A percentile compares a stretch with the other conserved stretches of the same genome.
phyloP scores from a whole-genome alignment of 1,284 basidiomycete species.

The Trametes polyzona region DNA sequence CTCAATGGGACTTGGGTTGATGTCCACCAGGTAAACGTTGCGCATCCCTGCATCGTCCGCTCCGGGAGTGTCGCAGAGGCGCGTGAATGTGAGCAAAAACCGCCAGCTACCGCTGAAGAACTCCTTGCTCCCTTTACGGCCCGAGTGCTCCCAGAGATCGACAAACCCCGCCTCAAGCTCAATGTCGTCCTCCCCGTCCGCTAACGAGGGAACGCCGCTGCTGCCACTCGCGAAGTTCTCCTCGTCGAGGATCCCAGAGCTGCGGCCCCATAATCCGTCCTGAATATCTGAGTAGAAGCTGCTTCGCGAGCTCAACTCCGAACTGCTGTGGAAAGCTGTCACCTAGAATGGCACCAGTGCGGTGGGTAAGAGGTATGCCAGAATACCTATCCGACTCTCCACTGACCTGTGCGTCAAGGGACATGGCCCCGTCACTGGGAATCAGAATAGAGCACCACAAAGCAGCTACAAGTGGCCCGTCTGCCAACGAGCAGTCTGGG shows the following conservation, averaged over 20 bases:
- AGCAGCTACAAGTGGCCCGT: not conserved
- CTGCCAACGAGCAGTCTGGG: not conserved
- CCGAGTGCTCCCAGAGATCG: not conserved
- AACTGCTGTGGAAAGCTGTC: not conserved
- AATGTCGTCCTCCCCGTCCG: not conserved
- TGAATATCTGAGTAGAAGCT: no score
- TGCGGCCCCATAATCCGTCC: no score
- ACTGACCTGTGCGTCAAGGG: not conserved
- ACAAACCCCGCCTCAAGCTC: not conserved
- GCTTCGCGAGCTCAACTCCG: no score
- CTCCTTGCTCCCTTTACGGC: not conserved
- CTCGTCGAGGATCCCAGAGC: no score
- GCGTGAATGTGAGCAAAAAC: not conserved
- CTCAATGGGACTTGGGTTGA: not conserved
- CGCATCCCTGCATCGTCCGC: not conserved
- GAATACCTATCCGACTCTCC: not conserved
- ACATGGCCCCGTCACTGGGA: not conserved
- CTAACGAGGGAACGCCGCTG: not conserved
- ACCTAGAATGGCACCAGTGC: not conserved
- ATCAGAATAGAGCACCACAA: not conserved
- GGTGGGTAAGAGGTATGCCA: not conserved
- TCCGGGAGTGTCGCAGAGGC: not conserved
- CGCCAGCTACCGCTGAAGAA: constrained; percentile 1
- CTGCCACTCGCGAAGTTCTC: not conserved
- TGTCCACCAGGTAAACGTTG: not conserved